Base-by-base conservation (phyloP, 2,329 filamentous ascomycete genomes). In the Colletotrichum sp. region DNA sequence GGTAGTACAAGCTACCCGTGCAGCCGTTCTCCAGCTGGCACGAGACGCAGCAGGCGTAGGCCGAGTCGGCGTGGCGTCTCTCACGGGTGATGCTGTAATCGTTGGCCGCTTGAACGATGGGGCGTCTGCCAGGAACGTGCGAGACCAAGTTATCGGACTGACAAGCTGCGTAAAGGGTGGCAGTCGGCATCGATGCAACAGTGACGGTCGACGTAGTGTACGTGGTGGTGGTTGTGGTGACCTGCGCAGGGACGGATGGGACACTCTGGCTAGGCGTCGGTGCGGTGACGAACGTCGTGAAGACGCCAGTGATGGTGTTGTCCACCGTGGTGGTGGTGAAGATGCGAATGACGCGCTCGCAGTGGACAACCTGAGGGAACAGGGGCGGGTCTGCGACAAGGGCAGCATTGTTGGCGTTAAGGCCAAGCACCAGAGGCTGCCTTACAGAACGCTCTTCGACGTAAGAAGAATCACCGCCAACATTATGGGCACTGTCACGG, bases 121-220 rank as follows among this genome's bases (percentile, higher is more conserved):
- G 64, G 25, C 36, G 22, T 27, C 32, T 49, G 59, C 67, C 67
- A n/a, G 34, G 34, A 15, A 29, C 68, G 27, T 34, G 29, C 27
- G 34, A 63, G 25, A 52, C 70, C 19, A 73, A n/a, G 30, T 76
- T 76, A 44, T 73, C 19, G 19, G 32, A 15, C 57, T 76, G 59
- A 27, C 74, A 76, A 19, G 74, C 74, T 22, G 62, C 39, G 74
- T 76, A 76, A 8, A 62, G 59, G 6, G 74, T 76, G 27, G 22
- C 52, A 19, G 70, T 76, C 22, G 74, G 32, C 12, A 55, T 22
- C 30, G 34, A 64, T 34, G 13, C 63, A 68, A 11, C 36, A 29
- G 73, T 72, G n/a, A 44, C 49, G 8, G 73, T 76, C 13, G 30
- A 39, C 11, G 72, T 75, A 13, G 25, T 44, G 13, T 29, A 66